Evolutionary conservation across 2,329 filamentous ascomycete species (phyloP), one percentile per base, ranked within the genome.

Genomic region (Bipolaris zeicola): DNA sequence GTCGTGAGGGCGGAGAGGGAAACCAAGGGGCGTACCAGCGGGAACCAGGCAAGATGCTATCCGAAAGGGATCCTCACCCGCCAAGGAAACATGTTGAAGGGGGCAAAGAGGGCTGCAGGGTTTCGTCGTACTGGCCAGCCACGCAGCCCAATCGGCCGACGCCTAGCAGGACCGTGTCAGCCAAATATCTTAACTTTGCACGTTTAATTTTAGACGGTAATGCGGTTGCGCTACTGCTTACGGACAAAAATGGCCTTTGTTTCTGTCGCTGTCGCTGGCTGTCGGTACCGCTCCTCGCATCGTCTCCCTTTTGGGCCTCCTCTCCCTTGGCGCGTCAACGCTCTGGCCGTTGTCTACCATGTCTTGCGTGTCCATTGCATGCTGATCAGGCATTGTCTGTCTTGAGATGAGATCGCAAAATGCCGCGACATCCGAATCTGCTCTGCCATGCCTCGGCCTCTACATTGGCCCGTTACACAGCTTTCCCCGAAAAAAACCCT

Each of bases 151-250:
- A 50, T 55, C 52, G 55, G 1, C 16, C 22, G 11, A 5, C 14
- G 14, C 39, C 39, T 46, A 50, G 48, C 49, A 38, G 20, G 34
- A 57, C 57, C 22, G 7, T 42, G 48, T 37, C 48, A 42, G 47
- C 47, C 42, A 55, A 50, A 50, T 44, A 31, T 44, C 34, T 33
- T 24, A 22, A 44, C 22, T 47, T 16, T 33, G 28, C n/a, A 50
- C n/a, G 26, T 46, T 24, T 58, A 56, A 50, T 57, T 46, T 59
- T 57, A 36, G 48, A 22, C 16, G 16, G 44, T n/a, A 34, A 20
- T 18, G 44, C 49, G 57, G 39, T 44, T 52, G 57, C 49, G 53
- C 52, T 57, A 52, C 57, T 52, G 44, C 49, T 51, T 56, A 52
- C 16, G 48, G 31, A 18, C 24, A 16, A 3, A 10, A 31, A 26